Evolutionary conservation across 140 eudicot genomes (phyloP).

Genomic region (Bidens hawaiensis): DNA sequence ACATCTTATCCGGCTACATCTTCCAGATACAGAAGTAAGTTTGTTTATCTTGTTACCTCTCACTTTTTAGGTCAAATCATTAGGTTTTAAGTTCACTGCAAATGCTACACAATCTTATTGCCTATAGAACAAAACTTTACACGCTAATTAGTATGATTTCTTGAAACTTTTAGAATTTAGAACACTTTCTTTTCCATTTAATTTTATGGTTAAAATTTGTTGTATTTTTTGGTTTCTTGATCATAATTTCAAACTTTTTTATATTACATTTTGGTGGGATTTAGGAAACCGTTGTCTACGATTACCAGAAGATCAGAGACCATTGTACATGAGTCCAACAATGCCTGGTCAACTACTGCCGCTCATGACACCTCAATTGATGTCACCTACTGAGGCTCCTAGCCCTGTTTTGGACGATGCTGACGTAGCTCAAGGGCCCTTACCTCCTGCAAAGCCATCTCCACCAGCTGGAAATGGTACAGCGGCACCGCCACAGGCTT

Average conservation of each 20-base stretch:
- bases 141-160: no score
- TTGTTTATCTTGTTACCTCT: not conserved
- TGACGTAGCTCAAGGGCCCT: not conserved
- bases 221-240: no score
- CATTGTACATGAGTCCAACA: not conserved
- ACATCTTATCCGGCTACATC: constrained; percentile 79
- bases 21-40: constrained; percentile 69
- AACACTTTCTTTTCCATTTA: no score
- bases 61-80: not conserved
- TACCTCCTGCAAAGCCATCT: not conserved
- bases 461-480: not conserved
- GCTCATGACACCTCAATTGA: not conserved
- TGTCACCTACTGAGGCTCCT: not conserved
- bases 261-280: not conserved
- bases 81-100: not conserved
- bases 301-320: not conserved
- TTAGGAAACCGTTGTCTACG: not conserved
- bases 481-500: not conserved
- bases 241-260: not conserved
- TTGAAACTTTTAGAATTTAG: no score
- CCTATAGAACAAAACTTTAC: no score
- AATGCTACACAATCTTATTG: no score
- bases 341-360: not conserved
- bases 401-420: not conserved
- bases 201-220: no score